These are phyloP conservation scores for Limonium bicolor DNA, from an alignment of 148 eudicot genomes.

Conservation along the genomic window DNA sequence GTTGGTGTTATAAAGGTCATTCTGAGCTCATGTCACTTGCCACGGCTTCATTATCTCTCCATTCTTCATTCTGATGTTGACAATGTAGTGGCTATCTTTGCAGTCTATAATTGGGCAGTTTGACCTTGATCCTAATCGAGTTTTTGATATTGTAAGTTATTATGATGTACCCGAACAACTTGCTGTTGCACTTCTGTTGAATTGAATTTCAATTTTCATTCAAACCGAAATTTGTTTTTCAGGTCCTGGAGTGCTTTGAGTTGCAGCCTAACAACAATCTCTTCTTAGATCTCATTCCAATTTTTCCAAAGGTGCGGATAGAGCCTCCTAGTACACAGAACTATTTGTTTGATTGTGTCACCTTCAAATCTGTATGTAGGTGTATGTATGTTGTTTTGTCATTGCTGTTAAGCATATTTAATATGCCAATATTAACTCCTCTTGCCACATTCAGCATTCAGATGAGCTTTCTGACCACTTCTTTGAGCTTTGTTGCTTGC, in stretches of 20 bases:
- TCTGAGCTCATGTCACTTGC: conserved; percentile 5
- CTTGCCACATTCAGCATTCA: too few species aligned
- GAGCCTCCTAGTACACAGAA: not conserved
- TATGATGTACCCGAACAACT: too few species aligned
- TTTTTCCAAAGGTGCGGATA: conserved; percentile 75
- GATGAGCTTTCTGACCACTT: too few species aligned
- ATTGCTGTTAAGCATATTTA: too few species aligned
- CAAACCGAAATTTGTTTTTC: not conserved
- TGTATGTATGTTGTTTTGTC: too few species aligned
- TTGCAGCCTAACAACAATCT: conserved; percentile 67
- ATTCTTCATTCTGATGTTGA: not conserved
- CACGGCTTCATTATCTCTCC: not conserved
- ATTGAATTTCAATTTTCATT: too few species aligned
- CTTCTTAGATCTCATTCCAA: conserved; percentile 84
- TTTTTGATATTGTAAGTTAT: conserved; percentile 87
- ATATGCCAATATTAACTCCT: too few species aligned
- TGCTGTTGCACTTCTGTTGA: too few species aligned
- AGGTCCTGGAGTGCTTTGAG: conserved; percentile 98
- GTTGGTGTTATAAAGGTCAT: conserved; percentile 89
- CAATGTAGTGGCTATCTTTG: conserved; percentile 7
- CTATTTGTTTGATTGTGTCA: not conserved
- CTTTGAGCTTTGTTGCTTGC: too few species aligned
- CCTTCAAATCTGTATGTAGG: not conserved
- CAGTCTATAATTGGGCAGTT: conserved; percentile 99
- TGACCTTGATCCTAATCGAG: conserved; percentile 97